phyloP scores from a whole-genome alignment of 164 flowering plant genomes.

The Kingdonia uniflora region DNA sequence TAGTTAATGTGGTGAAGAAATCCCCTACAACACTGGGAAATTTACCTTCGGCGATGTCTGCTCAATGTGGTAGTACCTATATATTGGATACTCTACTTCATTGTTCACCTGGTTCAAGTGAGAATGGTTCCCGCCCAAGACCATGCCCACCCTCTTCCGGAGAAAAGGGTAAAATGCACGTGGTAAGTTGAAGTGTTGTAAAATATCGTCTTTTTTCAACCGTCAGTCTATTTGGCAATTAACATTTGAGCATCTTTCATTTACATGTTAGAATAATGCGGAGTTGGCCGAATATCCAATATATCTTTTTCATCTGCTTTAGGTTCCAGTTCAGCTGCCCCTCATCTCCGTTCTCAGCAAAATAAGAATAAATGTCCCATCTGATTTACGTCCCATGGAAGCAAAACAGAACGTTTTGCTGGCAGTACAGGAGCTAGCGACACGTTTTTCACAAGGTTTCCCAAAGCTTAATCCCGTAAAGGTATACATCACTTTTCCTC shows the following conservation, averaged over 20 bases:
- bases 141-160: constrained; percentile 92
- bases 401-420: constrained; percentile 76
- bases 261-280: too few species aligned
- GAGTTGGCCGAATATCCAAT: constrained; percentile 2
- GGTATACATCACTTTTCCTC: constrained; percentile 32
- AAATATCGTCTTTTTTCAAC: constrained; percentile 19
- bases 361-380: constrained; percentile 62
- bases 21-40: constrained; percentile 40
- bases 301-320: constrained; percentile 9
- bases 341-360: constrained; percentile 79
- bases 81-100: constrained; percentile 92
- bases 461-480: constrained; percentile 95
- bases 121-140: constrained; percentile 79
- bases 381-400: constrained; percentile 88
- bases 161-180: constrained; percentile 98
- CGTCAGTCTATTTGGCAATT: constrained; percentile 15
- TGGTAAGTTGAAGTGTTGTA: constrained; percentile 61
- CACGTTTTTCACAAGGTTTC: constrained; percentile 76
- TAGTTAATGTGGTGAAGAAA: constrained; percentile 80
- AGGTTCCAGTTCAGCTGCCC: constrained; percentile 95
- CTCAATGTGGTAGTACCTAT: constrained; percentile 69
- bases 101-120: constrained; percentile 70
- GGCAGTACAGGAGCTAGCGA: constrained; percentile 69
- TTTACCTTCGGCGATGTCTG: constrained; percentile 34
- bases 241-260: too few species aligned